Conservation (phyloP, 2,329 filamentous ascomycete genomes). For the Penicillium hesseltinei region DNA sequence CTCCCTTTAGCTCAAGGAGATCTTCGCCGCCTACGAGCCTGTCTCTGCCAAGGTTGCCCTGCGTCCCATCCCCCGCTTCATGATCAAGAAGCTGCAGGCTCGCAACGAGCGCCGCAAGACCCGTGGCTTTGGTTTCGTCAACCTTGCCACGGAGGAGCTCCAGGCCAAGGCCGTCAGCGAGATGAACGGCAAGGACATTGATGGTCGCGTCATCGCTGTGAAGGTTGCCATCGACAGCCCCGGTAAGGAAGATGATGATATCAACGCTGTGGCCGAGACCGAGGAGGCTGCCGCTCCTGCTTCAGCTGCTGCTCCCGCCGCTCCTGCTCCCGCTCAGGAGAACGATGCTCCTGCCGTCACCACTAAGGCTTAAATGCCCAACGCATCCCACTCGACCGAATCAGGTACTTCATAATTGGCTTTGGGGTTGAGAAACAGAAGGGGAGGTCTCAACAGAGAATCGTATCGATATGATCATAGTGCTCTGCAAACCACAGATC, state of each 20-base stretch:
- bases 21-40: slow-evolving; percentile 89
- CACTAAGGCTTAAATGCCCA: slow-evolving; percentile 31
- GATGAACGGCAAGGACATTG: slow-evolving; percentile 99
- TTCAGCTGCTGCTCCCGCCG: slow-evolving; percentile 32
- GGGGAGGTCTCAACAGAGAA: slow-evolving; percentile 1
- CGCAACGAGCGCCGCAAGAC: slow-evolving; percentile 98
- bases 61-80: slow-evolving; percentile 96
- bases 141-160: slow-evolving; percentile 87
- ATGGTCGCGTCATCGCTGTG: slow-evolving; percentile 97
- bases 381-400: slow-evolving; percentile 20
- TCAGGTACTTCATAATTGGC: slow-evolving; percentile 16
- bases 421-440: slow-evolving; percentile 13
- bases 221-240: slow-evolving; percentile 99
- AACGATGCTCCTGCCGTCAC: slow-evolving; percentile 25
- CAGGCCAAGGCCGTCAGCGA: slow-evolving; percentile 96
- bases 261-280: slow-evolving; percentile 49
- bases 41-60: slow-evolving; percentile 97
- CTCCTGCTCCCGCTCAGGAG: slow-evolving; percentile 32
- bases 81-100: slow-evolving; percentile 99
- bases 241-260: slow-evolving; percentile 88
- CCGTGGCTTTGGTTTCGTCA: slow-evolving; percentile 98
- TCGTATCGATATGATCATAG: slow-evolving; percentile 30
- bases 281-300: slow-evolving; percentile 44
- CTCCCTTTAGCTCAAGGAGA: slow-evolving; percentile 78
- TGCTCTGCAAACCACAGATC: slow-evolving; percentile 8